Evolutionary conservation across 2,329 filamentous ascomycete genomes (phyloP).

Genomic region (Cadophora luteo-olivacea): DNA sequence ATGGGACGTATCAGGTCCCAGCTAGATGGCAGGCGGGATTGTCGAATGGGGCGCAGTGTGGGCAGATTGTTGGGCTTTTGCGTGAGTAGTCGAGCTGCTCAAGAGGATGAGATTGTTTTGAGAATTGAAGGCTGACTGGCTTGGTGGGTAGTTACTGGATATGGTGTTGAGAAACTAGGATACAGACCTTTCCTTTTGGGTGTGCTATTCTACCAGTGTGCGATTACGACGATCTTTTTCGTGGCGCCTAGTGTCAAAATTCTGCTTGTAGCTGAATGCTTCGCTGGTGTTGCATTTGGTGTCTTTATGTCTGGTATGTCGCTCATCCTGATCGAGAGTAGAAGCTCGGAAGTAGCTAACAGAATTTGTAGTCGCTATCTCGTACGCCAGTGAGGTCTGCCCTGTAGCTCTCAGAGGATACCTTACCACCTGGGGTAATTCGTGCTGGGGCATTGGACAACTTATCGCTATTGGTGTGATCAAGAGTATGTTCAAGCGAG

Average conservation of each 20-base stretch:
- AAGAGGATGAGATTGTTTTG: background rate
- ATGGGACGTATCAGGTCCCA: constrained; percentile 24
- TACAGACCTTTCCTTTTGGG: background rate
- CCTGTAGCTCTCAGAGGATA: constrained; percentile 58
- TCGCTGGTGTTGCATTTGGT: background rate
- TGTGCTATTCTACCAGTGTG: background rate
- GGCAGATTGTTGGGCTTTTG: background rate
- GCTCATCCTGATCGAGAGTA: constrained; percentile 45
- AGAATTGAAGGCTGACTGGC: background rate
- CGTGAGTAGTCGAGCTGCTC: background rate
- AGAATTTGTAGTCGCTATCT: background rate
- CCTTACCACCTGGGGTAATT: constrained; percentile 58
- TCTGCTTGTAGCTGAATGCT: background rate
- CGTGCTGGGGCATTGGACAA: constrained; percentile 59
- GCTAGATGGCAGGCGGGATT: constrained; percentile 35
- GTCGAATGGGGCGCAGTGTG: background rate
- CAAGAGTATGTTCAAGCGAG: constrained; percentile 46
- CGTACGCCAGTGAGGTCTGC: constrained; percentile 54
- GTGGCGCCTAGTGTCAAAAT: background rate
- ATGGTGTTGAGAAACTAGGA: background rate
- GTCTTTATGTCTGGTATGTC: background rate
- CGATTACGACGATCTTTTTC: background rate
- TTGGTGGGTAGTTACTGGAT: background rate
- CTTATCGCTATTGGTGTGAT: constrained; percentile 55
- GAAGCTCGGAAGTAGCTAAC: background rate